A percentile compares a stretch with the other conserved stretches of the same genome.
phyloP scores from a whole-genome alignment of 73 alveolate genomes.

The Paramecium sexaurelia region DNA sequence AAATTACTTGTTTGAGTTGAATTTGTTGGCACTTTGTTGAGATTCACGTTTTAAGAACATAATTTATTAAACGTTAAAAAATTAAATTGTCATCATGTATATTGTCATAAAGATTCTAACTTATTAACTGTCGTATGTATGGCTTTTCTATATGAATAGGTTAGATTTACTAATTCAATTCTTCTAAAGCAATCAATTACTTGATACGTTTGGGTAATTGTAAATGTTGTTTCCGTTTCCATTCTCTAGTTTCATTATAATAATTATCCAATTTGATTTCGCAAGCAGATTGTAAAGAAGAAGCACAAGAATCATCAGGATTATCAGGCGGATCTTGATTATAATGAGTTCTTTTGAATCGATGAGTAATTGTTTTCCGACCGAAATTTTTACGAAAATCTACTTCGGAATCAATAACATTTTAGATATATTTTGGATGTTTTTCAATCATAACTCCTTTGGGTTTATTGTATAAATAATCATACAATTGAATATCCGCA shows the following conservation, averaged over 20 bases:
- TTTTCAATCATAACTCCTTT: not conserved
- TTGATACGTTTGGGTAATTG: not conserved
- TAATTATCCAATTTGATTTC: not conserved
- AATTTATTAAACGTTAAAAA: slow-evolving; percentile 5
- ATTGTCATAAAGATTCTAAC: not conserved
- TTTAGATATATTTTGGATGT: not conserved
- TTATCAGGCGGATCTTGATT: slow-evolving; percentile 10
- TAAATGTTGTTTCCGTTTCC: not conserved
- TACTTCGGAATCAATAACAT: not conserved
- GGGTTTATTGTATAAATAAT: not conserved
- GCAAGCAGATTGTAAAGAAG: slow-evolving; percentile 2
- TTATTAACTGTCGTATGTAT: not conserved
- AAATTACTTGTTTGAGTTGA: not conserved
- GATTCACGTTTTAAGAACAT: not conserved
- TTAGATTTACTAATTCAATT: not conserved
- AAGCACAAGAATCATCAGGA: slow-evolving; percentile 25
- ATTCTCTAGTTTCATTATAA: not conserved
- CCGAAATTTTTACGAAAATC: not conserved
- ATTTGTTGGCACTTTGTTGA: not conserved
- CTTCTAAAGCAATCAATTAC: not conserved
- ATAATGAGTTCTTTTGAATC: not conserved
- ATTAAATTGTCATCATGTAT: slow-evolving; percentile 1
- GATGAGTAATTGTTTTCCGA: not conserved
- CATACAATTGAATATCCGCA: slow-evolving; percentile 4
- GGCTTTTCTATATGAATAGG: not conserved